phyloP scores from a whole-genome alignment of 495 filamentous ascomycete genomes.

The Hyaloscypha bicolor region DNA sequence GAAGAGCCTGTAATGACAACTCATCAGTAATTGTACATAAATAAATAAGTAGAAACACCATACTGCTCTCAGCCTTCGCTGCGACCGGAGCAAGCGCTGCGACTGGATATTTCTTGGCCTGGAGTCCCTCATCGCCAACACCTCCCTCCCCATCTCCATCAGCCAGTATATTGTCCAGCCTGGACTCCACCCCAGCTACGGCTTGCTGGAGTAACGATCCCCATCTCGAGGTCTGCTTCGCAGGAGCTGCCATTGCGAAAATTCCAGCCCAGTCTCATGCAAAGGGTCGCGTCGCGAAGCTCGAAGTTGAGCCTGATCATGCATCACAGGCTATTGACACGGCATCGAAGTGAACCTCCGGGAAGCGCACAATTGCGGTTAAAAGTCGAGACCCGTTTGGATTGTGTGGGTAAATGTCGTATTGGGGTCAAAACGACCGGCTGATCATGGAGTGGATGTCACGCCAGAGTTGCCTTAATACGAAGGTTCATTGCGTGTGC shows the following conservation, averaged over 20 bases:
- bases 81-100: conserved; percentile 24
- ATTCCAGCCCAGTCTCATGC: neutral
- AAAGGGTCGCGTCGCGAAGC: conserved; percentile 8
- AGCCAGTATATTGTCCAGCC: conserved; percentile 87
- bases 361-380: neutral
- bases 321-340: conserved; percentile 19
- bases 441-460: neutral
- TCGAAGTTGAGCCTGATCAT: conserved; percentile 13
- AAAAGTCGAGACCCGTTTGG: neutral
- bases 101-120: conserved; percentile 22
- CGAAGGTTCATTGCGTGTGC: conserved; percentile 6
- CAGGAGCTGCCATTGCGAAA: conserved; percentile 38
- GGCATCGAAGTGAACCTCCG: conserved; percentile 1
- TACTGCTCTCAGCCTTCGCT: conserved; percentile 33
- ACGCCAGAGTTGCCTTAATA: conserved; percentile 1
- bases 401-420: neutral
- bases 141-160: conserved; percentile 56
- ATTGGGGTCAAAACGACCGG: neutral
- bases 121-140: conserved; percentile 39
- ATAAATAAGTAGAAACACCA: neutral
- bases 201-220: conserved; percentile 89
- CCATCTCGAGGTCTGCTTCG: conserved; percentile 61
- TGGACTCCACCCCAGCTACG: conserved; percentile 90
- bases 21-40: conserved; percentile 4
- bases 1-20: conserved; percentile 38